Evolutionary conservation across 2,329 filamentous ascomycete genomes (phyloP), one percentile per base, ranked within the genome.

Genomic region (Lecanoromycetidae sp.): DNA sequence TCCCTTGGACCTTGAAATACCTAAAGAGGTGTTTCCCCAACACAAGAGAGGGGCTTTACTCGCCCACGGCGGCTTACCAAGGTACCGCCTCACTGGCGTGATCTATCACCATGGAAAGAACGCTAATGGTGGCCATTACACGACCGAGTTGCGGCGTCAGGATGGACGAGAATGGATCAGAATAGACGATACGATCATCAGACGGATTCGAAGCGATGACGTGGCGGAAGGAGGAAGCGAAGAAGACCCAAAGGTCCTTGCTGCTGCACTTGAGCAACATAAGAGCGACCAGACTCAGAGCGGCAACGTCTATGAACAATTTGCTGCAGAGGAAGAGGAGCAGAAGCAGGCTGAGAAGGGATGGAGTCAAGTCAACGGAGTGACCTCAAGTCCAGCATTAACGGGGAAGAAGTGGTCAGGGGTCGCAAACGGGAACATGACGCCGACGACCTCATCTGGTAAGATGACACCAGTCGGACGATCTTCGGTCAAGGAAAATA

Each of bases 81-180:
- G 81, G 60, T 98, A 96, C 65, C 80, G 79, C 41, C 76, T 98
- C 12, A 91, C 81, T 53, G 84, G 82, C 17, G 91, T 94, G 25
- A 87, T 98, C 19, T 98, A 98, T 61, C 91, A 98, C 60, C 91
- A 98, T 57, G 91, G 91, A 51, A 95, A 94, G 70, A 94, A 93
- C 57, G 91, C 91, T 29, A 93, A 84, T 54, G 88, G 87, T 44
- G 91, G 91, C 3, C 91, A 98, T 63, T 98, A 98, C 65, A 98
- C 91, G 1, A 90, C 93, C n/a, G 91, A 98, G 63, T 83, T 95
- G 33, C 80, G 88, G 49, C 82, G 91, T 43, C 90, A 96, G 64
- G 91, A 98, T 61, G 87, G 83, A n/a, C 78, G 78, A 19, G 88
- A 95, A 64, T 98, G 91, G 91, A 84, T 98, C 48, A 84, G 90